phyloP scores from a whole-genome alignment of 345 rosid species.

The Eucalyptus polybractea region DNA sequence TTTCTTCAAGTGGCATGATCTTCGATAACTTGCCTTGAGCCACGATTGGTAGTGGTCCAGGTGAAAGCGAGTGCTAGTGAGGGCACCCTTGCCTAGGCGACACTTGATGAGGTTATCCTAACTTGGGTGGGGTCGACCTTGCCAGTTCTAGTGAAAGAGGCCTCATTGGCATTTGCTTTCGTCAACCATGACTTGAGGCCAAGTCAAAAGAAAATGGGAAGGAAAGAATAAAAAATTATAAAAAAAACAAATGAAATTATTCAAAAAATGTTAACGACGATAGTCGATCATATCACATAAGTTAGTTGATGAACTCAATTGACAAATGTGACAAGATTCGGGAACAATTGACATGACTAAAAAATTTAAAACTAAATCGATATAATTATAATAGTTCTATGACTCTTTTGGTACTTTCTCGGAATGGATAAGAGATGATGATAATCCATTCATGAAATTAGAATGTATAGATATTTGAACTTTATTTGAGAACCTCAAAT shows the following conservation, averaged over 20 bases:
- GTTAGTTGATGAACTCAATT: fast-evolving
- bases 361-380: fast-evolving
- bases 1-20: background rate
- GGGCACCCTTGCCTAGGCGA: background rate
- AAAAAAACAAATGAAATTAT: too few species aligned
- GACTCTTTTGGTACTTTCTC: fast-evolving
- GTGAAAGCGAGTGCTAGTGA: background rate
- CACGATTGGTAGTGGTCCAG: background rate
- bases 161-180: fast-evolving
- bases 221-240: too few species aligned
- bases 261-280: too few species aligned
- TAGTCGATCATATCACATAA: too few species aligned
- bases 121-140: fast-evolving
- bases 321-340: too few species aligned
- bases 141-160: fast-evolving
- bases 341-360: fast-evolving
- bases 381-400: too few species aligned
- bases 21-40: fast-evolving
- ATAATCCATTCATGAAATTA: background rate
- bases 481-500: background rate
- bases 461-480: background rate
- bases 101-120: background rate
- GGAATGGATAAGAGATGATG: too few species aligned
- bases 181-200: fast-evolving
- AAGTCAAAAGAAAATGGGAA: too few species aligned